Evolutionary conservation across 2,329 filamentous ascomycete genomes (phyloP), one percentile per base, ranked within the genome.

Genomic region (Mycosphaerelloides madeirae): DNA sequence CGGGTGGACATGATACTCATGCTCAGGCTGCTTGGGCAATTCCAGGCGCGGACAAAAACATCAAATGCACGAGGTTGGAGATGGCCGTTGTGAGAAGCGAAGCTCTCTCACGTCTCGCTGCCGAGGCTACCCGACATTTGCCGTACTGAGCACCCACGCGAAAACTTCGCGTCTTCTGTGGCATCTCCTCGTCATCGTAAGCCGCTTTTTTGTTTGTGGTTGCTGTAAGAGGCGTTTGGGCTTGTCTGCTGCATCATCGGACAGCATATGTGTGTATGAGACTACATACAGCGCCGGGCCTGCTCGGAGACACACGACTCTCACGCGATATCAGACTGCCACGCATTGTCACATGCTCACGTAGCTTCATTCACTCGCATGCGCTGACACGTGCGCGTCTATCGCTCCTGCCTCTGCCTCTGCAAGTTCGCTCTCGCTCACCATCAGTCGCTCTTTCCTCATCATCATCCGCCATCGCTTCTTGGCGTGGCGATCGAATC

Each of bases 1-100:
- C 53, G 59, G 18, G 55, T 57, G 19, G 54, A 55, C n/a, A 60
- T 55, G 60, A 63, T 64, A 19, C 31, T 31, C 35, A 33, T 40
- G 43, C 35, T 39, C 19, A 12, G 31, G 43, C 22, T 25, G 22
- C 22, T 25, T 5, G 22, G 22, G 6, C 5, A 6, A 25, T 25
- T 5, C 22, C 22, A 25, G 22, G 22, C 22, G 22, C 22, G 22
- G 9, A 25, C 22, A 9, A 25, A 5, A 25, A 9, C 6, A 25
- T 25, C 9, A 6, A 25, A 25, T 25, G 22, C 22, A 9, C 22
- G 22, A 25, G 22, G 22, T 25, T 25, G 22, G 22, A 5, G 22
- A 25, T 9, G n/a, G n/a, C n/a, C n/a, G n/a, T n/a, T n/a, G n/a
- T n/a, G n/a, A n/a, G n/a, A n/a, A n/a, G n/a, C n/a, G n/a, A n/a